Base-by-base conservation (phyloP, 164 flowering plant species). In the Dillenia suffruticosa region DNA sequence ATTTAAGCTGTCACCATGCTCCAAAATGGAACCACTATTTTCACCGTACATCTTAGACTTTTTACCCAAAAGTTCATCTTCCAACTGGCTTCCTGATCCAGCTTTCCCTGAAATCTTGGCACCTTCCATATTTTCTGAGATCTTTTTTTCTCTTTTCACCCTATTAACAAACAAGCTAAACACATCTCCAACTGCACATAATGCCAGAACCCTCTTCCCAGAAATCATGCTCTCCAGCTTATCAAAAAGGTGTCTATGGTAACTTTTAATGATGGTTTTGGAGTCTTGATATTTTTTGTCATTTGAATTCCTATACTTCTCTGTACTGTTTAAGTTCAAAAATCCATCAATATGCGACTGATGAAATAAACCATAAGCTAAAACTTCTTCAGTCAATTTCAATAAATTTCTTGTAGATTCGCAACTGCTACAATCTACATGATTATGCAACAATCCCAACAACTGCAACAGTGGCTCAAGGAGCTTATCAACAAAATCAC, bases 281-380 rank as follows among this genome's bases (percentile, higher is more conserved):
- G 70, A 54, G 14, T 76, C 81, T 51, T 68, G 70, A 13, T 26
- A 16, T 59, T 74, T 65, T 12, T 49, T 74, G 66, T 77, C 83
- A 51, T 55, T 44, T 17, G 71, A 61, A 19, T 51, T 54, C 13
- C 40, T 68, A 61, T 80, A 79, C 73, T 74, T 84, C 10, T 70
- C 80, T 51, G 72, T 53, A 60, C 74, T 64, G 16, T 67, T 76
- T 58, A 82, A 69, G 70, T 70, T 74, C 44, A 92, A 63, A 70
- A 87, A 91, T 16, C 91, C 98, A 76, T 86, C 95, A 67, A 89
- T 62, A 61, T 94, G 96, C 32, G 71, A 63, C 0, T 89, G 71
- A 74, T 94, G 97, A 73, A 87, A 94, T 56, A 94, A 61, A 43
- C 91, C 96, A 62, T 78, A 68, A 32, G 81, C 85, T 51, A 94